These are phyloP conservation scores for Boletellus ananiceps DNA, from an alignment of 768 basidiomycete species.

Conservation along the genomic window DNA sequence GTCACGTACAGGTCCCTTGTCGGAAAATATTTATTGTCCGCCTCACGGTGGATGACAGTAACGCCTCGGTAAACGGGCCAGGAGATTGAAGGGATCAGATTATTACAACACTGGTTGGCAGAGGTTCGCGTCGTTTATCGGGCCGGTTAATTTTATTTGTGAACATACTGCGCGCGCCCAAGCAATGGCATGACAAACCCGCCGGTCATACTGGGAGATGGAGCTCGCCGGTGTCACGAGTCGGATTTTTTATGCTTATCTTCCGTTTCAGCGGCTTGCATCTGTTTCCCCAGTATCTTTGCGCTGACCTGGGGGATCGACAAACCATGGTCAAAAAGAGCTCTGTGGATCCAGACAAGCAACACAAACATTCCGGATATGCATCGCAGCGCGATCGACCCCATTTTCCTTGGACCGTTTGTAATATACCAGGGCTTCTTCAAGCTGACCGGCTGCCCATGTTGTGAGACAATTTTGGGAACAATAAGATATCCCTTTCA, in stretches of 20 bases:
- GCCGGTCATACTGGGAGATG: slow-evolving; percentile 5
- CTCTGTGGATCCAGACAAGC: slow-evolving; percentile 7
- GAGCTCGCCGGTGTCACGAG: slow-evolving; percentile 18
- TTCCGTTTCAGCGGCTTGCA: slow-evolving; percentile 36
- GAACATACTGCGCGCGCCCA: slow-evolving; percentile 4
- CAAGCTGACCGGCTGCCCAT: slow-evolving; percentile 64
- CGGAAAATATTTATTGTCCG: slow-evolving; percentile 20
- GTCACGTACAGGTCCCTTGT: slow-evolving; percentile 18
- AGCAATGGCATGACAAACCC: slow-evolving; percentile 15
- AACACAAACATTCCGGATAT: slow-evolving; percentile 72
- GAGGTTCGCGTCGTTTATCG: slow-evolving; percentile 7
- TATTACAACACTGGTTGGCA: slow-evolving; percentile 6
- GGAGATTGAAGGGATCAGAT: slow-evolving; percentile 28
- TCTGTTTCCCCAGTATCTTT: slow-evolving; percentile 64
- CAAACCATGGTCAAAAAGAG: slow-evolving; percentile 11
- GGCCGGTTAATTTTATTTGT: slow-evolving; percentile 12
- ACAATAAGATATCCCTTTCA: slow-evolving; percentile 33
- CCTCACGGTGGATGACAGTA: slow-evolving; percentile 16
- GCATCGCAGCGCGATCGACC: slow-evolving; percentile 75
- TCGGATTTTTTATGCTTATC: slow-evolving; percentile 30
- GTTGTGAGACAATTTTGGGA: slow-evolving; percentile 29
- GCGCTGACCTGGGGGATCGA: slow-evolving; percentile 60
- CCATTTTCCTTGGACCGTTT: slow-evolving; percentile 73
- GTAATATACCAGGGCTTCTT: slow-evolving; percentile 79
- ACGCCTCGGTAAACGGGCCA: slow-evolving; percentile 19